Evolutionary conservation across 257 asterid species (phyloP), one percentile per base, ranked within the genome.

Genomic region (Leonotis leonurus): DNA sequence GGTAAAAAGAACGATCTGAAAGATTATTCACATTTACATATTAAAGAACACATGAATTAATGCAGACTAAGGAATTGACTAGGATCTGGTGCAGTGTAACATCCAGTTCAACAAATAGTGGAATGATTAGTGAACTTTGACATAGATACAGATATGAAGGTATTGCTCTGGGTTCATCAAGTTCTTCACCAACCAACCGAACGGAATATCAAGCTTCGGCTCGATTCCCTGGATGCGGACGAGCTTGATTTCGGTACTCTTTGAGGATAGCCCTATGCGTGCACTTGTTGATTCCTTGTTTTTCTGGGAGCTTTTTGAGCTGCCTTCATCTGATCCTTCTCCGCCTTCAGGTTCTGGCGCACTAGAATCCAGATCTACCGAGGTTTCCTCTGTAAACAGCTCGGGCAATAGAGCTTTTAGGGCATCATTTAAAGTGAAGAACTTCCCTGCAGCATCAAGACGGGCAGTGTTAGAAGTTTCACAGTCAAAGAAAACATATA

Each of bases 91-190:
- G 67, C 25, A 45, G 24, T 10, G 41, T 2, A 12, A 30, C n/a
- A 16, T n/a, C 55, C 16, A 44, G 43, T 63, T 67, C 30, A 65
- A 75, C 70, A 76, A 53, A 75, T 43, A 54, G 73, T 51, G 68
- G 68, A 72, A 57, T 57, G 88, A 78, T 56, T 79, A 73, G 37
- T 26, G 43, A 71, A 78, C 72, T 79, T 88, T 83, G 73, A 90
- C 71, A 61, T 82, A 85, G 50, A 82, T 81, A 81, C 92, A 85
- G n/a, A 93, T 80, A 80, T 93, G 99, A 72, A 93, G 90, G 74
- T 79, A 87, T 70, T 93, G 83, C 35, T 93, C 99, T 1, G 99
- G 97, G 74, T 89, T 85, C 86, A 82, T 80, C 88, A 93, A 87
- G 70, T 87, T 87, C 69, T 81, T 90, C 75, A 80, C 97, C 50